Evolutionary conservation across 1,284 basidiomycete genomes (phyloP), one percentile per base, ranked within the genome.

Genomic region (Rhodotorula sp.): DNA sequence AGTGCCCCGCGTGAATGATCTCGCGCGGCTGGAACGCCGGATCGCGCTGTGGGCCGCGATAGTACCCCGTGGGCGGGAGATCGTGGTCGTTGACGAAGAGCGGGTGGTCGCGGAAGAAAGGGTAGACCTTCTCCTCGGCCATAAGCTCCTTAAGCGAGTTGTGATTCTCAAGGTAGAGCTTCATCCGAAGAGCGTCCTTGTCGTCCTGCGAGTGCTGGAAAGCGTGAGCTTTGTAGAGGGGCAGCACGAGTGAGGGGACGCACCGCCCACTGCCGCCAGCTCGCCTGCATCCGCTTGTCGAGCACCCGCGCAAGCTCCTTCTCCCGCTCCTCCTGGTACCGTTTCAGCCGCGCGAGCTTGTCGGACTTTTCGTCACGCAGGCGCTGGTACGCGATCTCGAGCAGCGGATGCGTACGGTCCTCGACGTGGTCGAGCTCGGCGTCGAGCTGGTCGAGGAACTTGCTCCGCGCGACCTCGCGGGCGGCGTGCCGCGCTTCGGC

Each of bases 81-180:
- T 63, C 66, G 66, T 66, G 68, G 8, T 39, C n/a, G 61, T 71
- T 69, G 63, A 58, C 27, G 56, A 74, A 65, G 27, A 74, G 66
- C 19, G 72, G 69, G 32, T 74, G 72, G 39, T 74, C 70, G 53
- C 72, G 69, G 29, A 74, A 67, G 66, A 69, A 74, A 3, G 72
- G 72, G 39, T 50, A 71, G 7, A 58, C 19, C 39, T 66, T 66
- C 59, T 74, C 72, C 61, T 74, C 72, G 56, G 65, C 56, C 8
- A 71, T 36, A 27, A 74, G 56, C 19, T 62, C 34, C 61, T 69
- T 67, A 34, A 74, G 66, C 44, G 59, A 54, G n/a, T 50, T 17
- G 44, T 71, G 66, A 36, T 71, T 74, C 32, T 68, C 67, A 51
- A 71, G 51, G 61, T 71, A 74, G 19, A 71, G 61, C 27, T 66